Conservation (phyloP, 202 grass and related monocot genomes). For the Schoenoplectus tabernaemontani region DNA sequence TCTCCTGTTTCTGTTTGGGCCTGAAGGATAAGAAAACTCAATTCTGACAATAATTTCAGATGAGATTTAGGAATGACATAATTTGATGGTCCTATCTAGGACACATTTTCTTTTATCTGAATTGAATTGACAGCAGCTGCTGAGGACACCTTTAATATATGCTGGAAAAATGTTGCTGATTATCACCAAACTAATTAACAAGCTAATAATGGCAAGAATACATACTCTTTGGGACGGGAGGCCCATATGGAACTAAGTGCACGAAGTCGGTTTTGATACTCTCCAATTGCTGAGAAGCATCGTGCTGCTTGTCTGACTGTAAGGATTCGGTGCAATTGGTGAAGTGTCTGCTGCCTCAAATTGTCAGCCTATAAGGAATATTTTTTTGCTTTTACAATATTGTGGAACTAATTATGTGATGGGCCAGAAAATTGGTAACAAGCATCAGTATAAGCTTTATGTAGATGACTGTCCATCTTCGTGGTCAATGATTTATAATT, state of each 20-base stretch:
- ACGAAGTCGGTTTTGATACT: slow-evolving; percentile 68
- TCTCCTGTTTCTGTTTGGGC: no score
- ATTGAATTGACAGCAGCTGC: no score
- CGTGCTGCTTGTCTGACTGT: slow-evolving; percentile 75
- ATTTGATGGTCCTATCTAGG: background rate
- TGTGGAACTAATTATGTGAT: background rate
- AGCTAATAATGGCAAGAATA: slow-evolving; percentile 12
- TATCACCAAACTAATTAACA: background rate
- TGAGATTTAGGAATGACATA: background rate
- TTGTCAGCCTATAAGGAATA: slow-evolving; percentile 65
- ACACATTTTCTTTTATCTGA: background rate
- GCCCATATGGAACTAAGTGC: slow-evolving; percentile 76
- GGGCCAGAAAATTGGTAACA: background rate
- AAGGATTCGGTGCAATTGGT: slow-evolving; percentile 72
- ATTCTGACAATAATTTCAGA: background rate
- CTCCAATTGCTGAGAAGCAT: slow-evolving; percentile 72
- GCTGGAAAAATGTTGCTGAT: background rate
- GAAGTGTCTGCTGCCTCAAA: slow-evolving; percentile 85
- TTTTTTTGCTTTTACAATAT: background rate
- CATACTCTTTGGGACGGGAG: slow-evolving; percentile 70
- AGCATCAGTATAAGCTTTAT: background rate
- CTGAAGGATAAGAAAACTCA: background rate
- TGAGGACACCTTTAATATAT: no score
- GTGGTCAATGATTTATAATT: background rate
- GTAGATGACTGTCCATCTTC: background rate